phyloP scores from a whole-genome alignment of 495 filamentous ascomycete genomes.

The Neurospora sp. region DNA sequence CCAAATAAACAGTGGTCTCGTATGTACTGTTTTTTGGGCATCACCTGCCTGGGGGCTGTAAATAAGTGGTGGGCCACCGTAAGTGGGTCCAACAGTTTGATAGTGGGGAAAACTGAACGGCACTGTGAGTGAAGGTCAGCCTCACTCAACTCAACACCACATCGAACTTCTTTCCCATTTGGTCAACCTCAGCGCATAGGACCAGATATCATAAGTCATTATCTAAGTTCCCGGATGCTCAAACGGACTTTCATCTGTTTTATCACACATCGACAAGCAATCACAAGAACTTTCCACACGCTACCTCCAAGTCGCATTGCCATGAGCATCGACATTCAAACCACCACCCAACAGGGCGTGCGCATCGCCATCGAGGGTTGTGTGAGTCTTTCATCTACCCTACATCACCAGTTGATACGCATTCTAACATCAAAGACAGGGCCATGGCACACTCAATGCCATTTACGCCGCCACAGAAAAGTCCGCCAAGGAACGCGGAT shows the following conservation, averaged over 20 bases:
- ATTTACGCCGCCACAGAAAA: slow-evolving; percentile 71
- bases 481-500: slow-evolving; percentile 53
- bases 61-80: not conserved
- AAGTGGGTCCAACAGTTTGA: not conserved
- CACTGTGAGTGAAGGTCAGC: not conserved
- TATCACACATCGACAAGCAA: not conserved
- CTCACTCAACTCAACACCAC: not conserved
- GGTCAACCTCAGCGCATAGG: not conserved
- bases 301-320: not conserved
- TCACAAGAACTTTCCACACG: not conserved
- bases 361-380: slow-evolving; percentile 67
- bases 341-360: slow-evolving; percentile 26
- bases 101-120: not conserved
- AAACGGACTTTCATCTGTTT: not conserved
- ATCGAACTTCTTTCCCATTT: not conserved
- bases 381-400: slow-evolving; percentile 38
- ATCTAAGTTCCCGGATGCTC: not conserved
- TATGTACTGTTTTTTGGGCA: no score
- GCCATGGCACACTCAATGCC: slow-evolving; percentile 79
- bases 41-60: not conserved
- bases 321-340: slow-evolving; percentile 8
- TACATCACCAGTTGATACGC: not conserved
- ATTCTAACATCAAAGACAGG: slow-evolving; percentile 38
- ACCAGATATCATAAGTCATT: not conserved
- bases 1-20: no score